These are phyloP conservation scores for Epipyxis sp. DNA, from an alignment of 108 stramenopile species.

Conservation along the genomic window DNA sequence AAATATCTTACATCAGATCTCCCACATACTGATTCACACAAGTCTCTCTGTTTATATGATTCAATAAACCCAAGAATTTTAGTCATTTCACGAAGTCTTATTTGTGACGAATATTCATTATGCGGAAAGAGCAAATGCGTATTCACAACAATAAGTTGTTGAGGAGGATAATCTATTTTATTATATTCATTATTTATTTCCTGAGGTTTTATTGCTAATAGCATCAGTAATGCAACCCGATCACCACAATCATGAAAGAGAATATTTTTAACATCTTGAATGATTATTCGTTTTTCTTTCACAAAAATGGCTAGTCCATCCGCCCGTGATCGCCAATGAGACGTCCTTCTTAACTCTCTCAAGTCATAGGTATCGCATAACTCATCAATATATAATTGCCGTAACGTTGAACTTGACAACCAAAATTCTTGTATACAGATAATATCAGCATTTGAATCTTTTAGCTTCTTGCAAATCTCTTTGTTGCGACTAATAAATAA, in stretches of 20 bases:
- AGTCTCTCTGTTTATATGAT: conserved; percentile 12
- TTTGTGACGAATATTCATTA: background rate
- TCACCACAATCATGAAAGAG: conserved; percentile 25
- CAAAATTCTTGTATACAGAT: conserved; percentile 32
- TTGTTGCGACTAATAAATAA: background rate
- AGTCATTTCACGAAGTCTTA: conserved; percentile 10
- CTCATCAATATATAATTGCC: background rate
- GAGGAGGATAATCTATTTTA: no score
- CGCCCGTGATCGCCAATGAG: background rate
- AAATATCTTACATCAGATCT: conserved; percentile 2
- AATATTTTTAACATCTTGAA: conserved; percentile 11
- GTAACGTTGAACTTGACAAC: background rate
- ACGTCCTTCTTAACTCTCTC: background rate
- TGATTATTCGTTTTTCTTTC: background rate
- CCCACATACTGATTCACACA: background rate
- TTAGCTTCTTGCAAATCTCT: background rate
- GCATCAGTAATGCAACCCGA: conserved; percentile 14
- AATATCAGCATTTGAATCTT: background rate
- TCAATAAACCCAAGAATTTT: conserved; percentile 28
- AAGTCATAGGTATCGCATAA: conserved; percentile 20
- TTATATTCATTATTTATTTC: no score
- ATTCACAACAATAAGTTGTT: conserved; percentile 7
- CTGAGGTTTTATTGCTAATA: background rate
- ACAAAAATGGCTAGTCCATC: conserved; percentile 31
- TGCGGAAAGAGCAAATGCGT: conserved; percentile 35